Conservation (phyloP, 2,329 filamentous ascomycete genomes). For the Scedosporium dehoogii region DNA sequence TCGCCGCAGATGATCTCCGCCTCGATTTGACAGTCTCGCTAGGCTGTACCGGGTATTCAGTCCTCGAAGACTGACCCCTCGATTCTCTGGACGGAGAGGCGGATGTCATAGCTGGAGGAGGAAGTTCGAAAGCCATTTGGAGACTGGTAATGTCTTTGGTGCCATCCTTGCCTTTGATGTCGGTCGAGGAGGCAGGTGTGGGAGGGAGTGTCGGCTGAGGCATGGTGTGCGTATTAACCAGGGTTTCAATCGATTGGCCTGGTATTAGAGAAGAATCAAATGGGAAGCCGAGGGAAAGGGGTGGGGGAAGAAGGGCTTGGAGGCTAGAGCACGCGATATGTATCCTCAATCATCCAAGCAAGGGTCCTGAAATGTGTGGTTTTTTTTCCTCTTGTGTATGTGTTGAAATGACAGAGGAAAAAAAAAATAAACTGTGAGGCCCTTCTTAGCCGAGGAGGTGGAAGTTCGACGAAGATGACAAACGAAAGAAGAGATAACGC, state of each 20-base stretch:
- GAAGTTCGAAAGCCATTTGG: conserved; percentile 64
- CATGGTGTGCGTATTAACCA: conserved; percentile 34
- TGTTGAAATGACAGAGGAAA: not conserved
- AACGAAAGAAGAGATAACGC: not conserved
- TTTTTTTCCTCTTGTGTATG: too few relatives aligned
- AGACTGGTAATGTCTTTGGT: conserved; percentile 48
- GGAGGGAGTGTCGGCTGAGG: conserved; percentile 57
- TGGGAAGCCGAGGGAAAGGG: conserved; percentile 3
- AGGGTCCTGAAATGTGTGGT: not conserved
- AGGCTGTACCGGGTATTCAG: conserved; percentile 35
- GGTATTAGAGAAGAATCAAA: not conserved
- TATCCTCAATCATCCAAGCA: not conserved
- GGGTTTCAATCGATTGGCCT: not conserved
- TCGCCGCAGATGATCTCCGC: conserved; percentile 37
- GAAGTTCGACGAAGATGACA: not conserved
- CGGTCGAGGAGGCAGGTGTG: conserved; percentile 71
- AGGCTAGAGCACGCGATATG: not conserved
- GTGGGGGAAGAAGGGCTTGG: not conserved
- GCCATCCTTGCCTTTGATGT: conserved; percentile 65
- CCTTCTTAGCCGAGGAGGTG: not conserved
- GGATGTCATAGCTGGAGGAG: conserved; percentile 57
- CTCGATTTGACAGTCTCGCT: conserved; percentile 44
- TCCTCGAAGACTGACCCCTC: conserved; percentile 11
- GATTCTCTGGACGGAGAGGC: conserved; percentile 12
- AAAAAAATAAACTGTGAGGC: not conserved